Evolutionary conservation across 768 basidiomycete genomes (phyloP).

Genomic region (Hemileccinum rubropunctum): DNA sequence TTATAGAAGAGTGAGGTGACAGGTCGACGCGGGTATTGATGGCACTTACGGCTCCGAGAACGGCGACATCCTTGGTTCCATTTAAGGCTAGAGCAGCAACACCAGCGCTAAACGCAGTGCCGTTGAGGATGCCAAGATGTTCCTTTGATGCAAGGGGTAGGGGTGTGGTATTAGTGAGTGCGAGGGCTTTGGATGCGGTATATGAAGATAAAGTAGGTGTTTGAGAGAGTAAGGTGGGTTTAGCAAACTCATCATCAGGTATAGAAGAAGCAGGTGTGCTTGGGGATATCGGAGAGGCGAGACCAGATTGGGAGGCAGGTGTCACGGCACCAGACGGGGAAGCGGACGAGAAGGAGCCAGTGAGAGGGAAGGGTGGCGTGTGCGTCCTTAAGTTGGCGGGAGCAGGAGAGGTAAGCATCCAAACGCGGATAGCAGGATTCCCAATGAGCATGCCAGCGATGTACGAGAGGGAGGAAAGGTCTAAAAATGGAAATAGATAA

Average conservation of each 20-base stretch:
- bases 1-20: conserved; percentile 27
- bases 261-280: conserved; percentile 30
- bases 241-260: conserved; percentile 21
- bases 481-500: conserved; percentile 31
- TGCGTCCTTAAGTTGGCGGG: conserved; percentile 10
- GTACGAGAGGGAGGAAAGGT: conserved; percentile 79
- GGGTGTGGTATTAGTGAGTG: conserved; percentile 57
- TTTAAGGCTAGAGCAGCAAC: conserved; percentile 72
- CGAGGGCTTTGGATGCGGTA: conserved; percentile 47
- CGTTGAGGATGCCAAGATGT: conserved; percentile 79
- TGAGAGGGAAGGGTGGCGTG: conserved; percentile 10
- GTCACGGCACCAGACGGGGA: conserved; percentile 18
- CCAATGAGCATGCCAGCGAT: conserved; percentile 79
- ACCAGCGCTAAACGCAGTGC: conserved; percentile 81
- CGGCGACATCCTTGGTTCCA: conserved; percentile 64
- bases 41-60: conserved; percentile 44
- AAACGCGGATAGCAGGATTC: conserved; percentile 76
- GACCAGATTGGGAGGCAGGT: conserved; percentile 30
- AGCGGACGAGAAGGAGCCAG: not conserved
- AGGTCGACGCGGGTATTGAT: not conserved
- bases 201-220: conserved; percentile 7
- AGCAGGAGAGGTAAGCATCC: conserved; percentile 37
- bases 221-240: not conserved
- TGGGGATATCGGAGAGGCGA: conserved; percentile 47
- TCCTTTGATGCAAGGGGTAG: conserved; percentile 72